These are phyloP conservation scores for Ustilago trichophora DNA, from an alignment of 1,284 basidiomycete genomes.

Conservation along the genomic window DNA sequence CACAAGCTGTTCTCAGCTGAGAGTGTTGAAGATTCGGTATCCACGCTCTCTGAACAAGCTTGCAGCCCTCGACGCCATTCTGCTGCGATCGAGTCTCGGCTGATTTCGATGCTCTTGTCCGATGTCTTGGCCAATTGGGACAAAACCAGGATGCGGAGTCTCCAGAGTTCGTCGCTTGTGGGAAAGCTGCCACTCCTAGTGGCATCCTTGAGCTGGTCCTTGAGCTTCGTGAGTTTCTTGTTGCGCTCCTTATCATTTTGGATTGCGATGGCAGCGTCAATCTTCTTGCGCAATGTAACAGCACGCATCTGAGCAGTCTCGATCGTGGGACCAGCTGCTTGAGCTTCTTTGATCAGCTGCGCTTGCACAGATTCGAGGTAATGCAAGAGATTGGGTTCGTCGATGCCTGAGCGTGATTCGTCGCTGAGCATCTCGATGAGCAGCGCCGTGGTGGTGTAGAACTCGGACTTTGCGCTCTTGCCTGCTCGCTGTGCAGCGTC, in stretches of 20 bases:
- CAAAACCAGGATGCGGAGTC: conserved; percentile 30
- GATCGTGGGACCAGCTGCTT: conserved; percentile 18
- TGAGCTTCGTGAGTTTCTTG: conserved; percentile 20
- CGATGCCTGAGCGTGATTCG: conserved; percentile 37
- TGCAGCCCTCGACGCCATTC: conserved; percentile 40
- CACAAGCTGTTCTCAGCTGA: conserved; percentile 26
- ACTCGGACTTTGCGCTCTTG: conserved; percentile 26
- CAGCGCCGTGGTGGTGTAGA: conserved; percentile 29
- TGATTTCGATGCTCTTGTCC: conserved; percentile 5
- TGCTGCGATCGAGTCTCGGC: conserved; percentile 15
- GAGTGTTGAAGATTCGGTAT: background rate
- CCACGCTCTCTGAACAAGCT: conserved; percentile 21
- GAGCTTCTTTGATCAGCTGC: conserved; percentile 38
- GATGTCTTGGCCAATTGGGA: conserved; percentile 19
- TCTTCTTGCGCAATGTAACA: conserved; percentile 14
- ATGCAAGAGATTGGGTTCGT: conserved; percentile 48
- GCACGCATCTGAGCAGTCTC: conserved; percentile 46
- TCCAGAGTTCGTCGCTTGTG: conserved; percentile 39
- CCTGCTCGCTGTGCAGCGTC: background rate
- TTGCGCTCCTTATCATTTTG: conserved; percentile 9
- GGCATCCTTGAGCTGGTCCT: conserved; percentile 26
- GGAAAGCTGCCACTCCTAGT: conserved; percentile 13
- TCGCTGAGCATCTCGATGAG: conserved; percentile 46
- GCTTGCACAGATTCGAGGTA: conserved; percentile 42
- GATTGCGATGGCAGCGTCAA: conserved; percentile 17